phyloP scores from a whole-genome alignment of 306 rosid species.

The Lathyrus tuberosus region DNA sequence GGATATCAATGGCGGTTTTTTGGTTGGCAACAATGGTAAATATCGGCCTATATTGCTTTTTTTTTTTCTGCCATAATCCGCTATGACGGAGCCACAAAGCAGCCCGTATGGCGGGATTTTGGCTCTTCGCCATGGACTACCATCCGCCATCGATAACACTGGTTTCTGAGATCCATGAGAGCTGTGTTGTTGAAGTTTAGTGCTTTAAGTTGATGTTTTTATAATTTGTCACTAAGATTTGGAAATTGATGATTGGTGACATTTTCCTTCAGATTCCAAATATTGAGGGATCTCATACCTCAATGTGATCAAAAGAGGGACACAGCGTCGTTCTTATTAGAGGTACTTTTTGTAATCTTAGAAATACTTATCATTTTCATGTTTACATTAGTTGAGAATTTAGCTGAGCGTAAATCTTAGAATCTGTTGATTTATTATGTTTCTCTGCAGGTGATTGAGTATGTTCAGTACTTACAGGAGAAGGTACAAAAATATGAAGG shows the following conservation, averaged over 20 bases:
- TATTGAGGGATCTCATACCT: slow-evolving; percentile 97
- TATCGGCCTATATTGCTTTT: too few relatives aligned
- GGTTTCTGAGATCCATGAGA: not conserved
- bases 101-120: too few relatives aligned
- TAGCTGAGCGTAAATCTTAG: slow-evolving; percentile 8
- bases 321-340: slow-evolving; percentile 90
- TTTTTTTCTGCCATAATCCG: too few relatives aligned
- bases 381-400: slow-evolving; percentile 18
- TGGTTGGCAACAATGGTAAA: too few relatives aligned
- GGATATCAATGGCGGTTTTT: too few relatives aligned
- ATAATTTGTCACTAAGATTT: slow-evolving; percentile 21
- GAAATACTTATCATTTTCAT: slow-evolving; percentile 2
- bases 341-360: slow-evolving; percentile 55
- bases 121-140: too few relatives aligned
- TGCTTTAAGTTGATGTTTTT: slow-evolving; percentile 19
- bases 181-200: slow-evolving; percentile 17
- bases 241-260: slow-evolving; percentile 38
- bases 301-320: slow-evolving; percentile 97
- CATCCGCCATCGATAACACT: too few relatives aligned
- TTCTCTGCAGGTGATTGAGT: slow-evolving; percentile 80
- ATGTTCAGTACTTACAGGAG: slow-evolving; percentile 91
- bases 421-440: slow-evolving; percentile 22
- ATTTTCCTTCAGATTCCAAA: slow-evolving; percentile 79
- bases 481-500: slow-evolving; percentile 85
- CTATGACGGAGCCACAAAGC: too few relatives aligned